Evolutionary conservation across 768 basidiomycete genomes (phyloP), one percentile per base, ranked within the genome.

Genomic region (Tulasnella sp.): DNA sequence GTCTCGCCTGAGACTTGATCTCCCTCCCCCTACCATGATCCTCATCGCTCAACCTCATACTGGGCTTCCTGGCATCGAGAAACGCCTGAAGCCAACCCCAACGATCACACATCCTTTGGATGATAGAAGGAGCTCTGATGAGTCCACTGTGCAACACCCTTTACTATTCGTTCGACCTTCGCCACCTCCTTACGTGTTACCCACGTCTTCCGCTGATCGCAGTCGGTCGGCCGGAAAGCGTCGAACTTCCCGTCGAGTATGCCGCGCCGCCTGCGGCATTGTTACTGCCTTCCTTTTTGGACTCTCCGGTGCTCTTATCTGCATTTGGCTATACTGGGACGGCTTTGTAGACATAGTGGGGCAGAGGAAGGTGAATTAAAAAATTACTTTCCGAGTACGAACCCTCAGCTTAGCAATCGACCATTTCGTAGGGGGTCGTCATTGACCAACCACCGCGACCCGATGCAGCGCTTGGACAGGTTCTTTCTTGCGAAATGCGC

Each of bases 41-140:
- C 58, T 64, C 58, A 64, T 64, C 58, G 58, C 58, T 34, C 58
- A 64, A 34, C 58, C 58, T 64, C 58, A 64, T 64, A 64, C 58
- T 29, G 58, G 58, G 25, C 58, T 64, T 34, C 58, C 58, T 34
- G 3, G 29, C 29, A 11, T 17, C 31, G 58, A 64, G 31, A 64
- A 64, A 64, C 58, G 58, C 58, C 58, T 64, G 5, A 64, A 29
- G 58, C 58, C 58, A 64, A 31, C 29, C 17, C 29, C 58, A 3
- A 34, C 31, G 29, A 64, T 0, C 29, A 64, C 29, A 29, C 29
- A 64, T 17, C 29, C 58, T 25, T 15, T 64, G 58, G 29, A 25
- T 17, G 9, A 29, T 25, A 25, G 58, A 17, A 34, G 29, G 4
- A 25, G 58, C 58, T 0, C 58, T 11, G 29, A 34, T 17, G 11